Conservation (phyloP, 192 early-diverging fungal species). For the Coemansia biformis region DNA sequence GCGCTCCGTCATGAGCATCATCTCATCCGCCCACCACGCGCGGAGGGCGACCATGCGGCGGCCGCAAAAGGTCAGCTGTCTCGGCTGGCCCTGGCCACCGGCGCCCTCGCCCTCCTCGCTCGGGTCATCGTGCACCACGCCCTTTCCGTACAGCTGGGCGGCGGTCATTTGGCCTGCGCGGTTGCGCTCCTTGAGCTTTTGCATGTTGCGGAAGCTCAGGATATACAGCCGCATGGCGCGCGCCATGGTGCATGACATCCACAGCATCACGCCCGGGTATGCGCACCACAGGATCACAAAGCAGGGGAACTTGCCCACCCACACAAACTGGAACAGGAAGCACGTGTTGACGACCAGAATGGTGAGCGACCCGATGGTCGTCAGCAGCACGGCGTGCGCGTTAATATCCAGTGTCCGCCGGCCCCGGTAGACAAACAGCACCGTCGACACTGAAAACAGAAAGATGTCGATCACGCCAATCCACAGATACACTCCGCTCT, state of each 20-base stretch:
- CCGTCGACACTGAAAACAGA: constrained; percentile 32
- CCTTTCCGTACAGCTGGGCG: constrained; percentile 47
- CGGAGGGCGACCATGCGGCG: constrained; percentile 1
- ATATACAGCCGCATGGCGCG: constrained; percentile 50
- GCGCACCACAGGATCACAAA: constrained; percentile 49
- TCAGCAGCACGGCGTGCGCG: constrained; percentile 44
- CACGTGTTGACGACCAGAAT: constrained; percentile 48
- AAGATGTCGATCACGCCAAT: constrained; percentile 46
- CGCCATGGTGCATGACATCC: constrained; percentile 49
- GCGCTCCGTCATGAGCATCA: constrained; percentile 42
- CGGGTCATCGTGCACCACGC: constrained; percentile 25
- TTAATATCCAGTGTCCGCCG: constrained; percentile 42
- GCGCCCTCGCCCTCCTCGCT: background rate
- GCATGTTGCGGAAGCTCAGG: constrained; percentile 45
- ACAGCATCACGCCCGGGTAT: constrained; percentile 51
- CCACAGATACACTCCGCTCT: constrained; percentile 41
- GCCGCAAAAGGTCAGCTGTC: background rate
- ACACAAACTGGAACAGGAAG: constrained; percentile 51
- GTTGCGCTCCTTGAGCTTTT: constrained; percentile 49
- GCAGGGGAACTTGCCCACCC: constrained; percentile 50
- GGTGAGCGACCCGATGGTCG: constrained; percentile 44
- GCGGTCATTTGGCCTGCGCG: constrained; percentile 47
- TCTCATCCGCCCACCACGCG: constrained; percentile 37
- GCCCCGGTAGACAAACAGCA: constrained; percentile 48
- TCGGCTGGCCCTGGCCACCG: background rate